Conservation (phyloP, 495 filamentous ascomycete species). For the Trypethelium eluteriae region DNA sequence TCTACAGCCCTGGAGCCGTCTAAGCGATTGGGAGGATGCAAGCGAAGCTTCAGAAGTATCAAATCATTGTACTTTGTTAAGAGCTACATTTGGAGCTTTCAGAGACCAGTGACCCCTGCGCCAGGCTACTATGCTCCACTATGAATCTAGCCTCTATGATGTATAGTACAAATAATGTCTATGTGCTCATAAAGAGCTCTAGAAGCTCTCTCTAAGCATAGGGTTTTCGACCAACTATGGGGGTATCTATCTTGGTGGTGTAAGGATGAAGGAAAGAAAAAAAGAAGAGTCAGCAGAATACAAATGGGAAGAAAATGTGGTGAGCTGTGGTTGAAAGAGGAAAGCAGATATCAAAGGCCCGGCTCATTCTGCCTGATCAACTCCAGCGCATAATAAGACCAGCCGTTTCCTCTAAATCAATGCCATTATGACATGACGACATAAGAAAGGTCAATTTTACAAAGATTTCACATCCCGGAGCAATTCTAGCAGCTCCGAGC, state of each 20-base stretch:
- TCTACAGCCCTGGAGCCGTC: too few relatives aligned
- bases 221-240: neutral
- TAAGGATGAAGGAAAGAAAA: neutral
- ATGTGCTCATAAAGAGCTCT: conserved; percentile 3
- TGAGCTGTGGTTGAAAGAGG: too few relatives aligned
- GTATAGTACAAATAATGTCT: neutral
- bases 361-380: neutral
- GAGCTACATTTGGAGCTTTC: neutral
- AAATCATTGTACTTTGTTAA: neutral
- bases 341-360: neutral
- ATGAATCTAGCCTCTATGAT: neutral
- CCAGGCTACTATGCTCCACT: neutral
- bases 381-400: neutral
- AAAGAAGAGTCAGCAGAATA: neutral
- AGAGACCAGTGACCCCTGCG: neutral
- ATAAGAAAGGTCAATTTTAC: neutral
- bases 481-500: neutral
- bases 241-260: neutral
- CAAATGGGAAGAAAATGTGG: neutral
- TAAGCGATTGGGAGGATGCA: too few relatives aligned
- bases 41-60: neutral
- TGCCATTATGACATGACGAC: too few relatives aligned
- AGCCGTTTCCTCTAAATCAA: too few relatives aligned
- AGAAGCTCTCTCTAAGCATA: too few relatives aligned
- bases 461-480: neutral